Conservation (phyloP, 768 basidiomycete genomes). For the Leccinum incarnatum region DNA sequence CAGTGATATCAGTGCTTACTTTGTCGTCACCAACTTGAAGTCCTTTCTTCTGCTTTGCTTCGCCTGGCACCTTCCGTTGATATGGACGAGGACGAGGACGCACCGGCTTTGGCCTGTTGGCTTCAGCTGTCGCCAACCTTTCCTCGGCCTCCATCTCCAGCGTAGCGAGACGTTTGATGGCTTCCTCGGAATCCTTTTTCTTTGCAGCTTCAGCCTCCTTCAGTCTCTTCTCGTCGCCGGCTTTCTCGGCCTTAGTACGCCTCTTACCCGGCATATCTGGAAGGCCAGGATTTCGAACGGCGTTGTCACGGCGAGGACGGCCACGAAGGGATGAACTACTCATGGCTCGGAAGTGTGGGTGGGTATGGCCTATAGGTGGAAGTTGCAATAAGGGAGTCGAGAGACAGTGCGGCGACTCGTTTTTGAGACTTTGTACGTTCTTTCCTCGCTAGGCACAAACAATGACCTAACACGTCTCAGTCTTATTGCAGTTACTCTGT, state of each 20-base stretch:
- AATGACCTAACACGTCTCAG: too few relatives aligned
- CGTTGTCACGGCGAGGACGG: neutral
- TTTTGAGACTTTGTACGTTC: too few relatives aligned
- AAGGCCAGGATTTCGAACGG: neutral
- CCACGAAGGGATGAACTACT: neutral
- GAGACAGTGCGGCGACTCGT: too few relatives aligned
- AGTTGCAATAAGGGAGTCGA: too few relatives aligned
- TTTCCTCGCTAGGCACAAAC: too few relatives aligned
- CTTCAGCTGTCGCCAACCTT: neutral
- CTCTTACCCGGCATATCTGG: neutral
- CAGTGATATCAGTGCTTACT: too few relatives aligned
- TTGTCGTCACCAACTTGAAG: neutral
- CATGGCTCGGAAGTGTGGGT: too few relatives aligned
- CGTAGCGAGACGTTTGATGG: neutral
- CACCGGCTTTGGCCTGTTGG: neutral
- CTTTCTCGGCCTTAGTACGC: neutral
- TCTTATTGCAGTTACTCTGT: too few relatives aligned
- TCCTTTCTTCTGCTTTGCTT: neutral
- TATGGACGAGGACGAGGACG: neutral
- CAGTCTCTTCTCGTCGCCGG: neutral
- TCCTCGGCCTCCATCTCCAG: neutral
- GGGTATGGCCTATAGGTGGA: too few relatives aligned
- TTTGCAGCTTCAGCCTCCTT: neutral
- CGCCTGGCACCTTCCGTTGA: neutral
- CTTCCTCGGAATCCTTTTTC: neutral